phyloP scores from a whole-genome alignment of 1,139 yeast species.

The Candida pseudoviswanathii region DNA sequence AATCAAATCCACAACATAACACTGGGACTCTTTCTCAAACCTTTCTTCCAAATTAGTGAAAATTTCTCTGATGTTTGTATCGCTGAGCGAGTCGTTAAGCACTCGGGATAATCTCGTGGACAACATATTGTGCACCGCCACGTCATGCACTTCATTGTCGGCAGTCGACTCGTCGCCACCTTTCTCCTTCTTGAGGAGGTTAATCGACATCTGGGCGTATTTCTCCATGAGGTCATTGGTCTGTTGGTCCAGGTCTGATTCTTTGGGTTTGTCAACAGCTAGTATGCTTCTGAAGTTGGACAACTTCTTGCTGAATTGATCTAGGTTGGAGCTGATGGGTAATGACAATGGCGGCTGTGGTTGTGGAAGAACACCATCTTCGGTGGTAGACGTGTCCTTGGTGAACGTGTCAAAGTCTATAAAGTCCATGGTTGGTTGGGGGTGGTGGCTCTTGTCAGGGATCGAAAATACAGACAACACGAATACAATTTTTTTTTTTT shows the following conservation, averaged over 20 bases:
- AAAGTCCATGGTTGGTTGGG: slow-evolving; percentile 39
- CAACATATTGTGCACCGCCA: slow-evolving; percentile 24
- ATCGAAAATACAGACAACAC: neutral
- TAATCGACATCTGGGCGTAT: slow-evolving; percentile 39
- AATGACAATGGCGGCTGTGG: slow-evolving; percentile 52
- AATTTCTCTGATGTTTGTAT: slow-evolving; percentile 50
- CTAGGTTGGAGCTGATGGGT: slow-evolving; percentile 45
- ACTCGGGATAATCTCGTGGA: slow-evolving; percentile 54
- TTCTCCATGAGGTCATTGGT: slow-evolving; percentile 31
- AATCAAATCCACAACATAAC: slow-evolving; percentile 38
- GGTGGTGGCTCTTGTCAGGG: neutral
- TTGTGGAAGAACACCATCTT: slow-evolving; percentile 34
- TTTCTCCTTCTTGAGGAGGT: slow-evolving; percentile 21
- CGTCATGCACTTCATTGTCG: slow-evolving; percentile 7
- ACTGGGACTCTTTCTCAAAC: slow-evolving; percentile 23
- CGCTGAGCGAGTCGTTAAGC: slow-evolving; percentile 50
- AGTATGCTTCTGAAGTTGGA: slow-evolving; percentile 37
- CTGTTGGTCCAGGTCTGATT: neutral
- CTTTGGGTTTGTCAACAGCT: slow-evolving; percentile 19
- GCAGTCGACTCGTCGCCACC: slow-evolving; percentile 2
- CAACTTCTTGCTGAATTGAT: slow-evolving; percentile 36
- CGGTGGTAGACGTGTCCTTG: slow-evolving; percentile 11
- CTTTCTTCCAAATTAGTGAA: slow-evolving; percentile 49
- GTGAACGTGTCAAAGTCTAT: slow-evolving; percentile 44
- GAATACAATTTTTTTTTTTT: slow-evolving; percentile 3